These are phyloP conservation scores for Neurospora sp. DNA, from an alignment of 495 filamentous ascomycete genomes.

Conservation along the genomic window DNA sequence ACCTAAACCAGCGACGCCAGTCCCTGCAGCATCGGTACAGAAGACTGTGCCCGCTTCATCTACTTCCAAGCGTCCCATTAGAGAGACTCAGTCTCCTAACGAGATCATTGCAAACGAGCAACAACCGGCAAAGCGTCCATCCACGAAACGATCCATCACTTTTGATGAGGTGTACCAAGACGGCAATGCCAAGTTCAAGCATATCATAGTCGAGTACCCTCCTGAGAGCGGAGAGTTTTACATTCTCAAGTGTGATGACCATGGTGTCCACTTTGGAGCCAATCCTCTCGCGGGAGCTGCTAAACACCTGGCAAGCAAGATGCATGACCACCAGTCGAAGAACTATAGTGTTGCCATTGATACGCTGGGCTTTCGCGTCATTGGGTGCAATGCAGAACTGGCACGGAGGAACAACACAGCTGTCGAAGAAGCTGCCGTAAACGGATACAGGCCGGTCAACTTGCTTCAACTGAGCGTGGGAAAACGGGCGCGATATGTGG, in stretches of 20 bases:
- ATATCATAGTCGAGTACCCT: conserved; percentile 33
- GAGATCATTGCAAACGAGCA: neutral
- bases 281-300: conserved; percentile 31
- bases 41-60: neutral
- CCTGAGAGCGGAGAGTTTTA: conserved; percentile 19
- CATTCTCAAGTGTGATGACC: conserved; percentile 35
- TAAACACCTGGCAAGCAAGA: conserved; percentile 28
- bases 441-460: conserved; percentile 25
- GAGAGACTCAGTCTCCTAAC: neutral
- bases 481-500: neutral
- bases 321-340: conserved; percentile 27
- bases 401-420: conserved; percentile 25
- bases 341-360: conserved; percentile 20
- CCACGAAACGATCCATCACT: conserved; percentile 16
- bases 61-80: neutral
- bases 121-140: neutral
- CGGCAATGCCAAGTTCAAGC: conserved; percentile 26
- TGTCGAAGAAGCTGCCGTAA: conserved; percentile 16
- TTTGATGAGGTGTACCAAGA: conserved; percentile 32
- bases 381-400: conserved; percentile 19
- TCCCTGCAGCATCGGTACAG: neutral
- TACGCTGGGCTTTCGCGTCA: conserved; percentile 26
- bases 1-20: neutral
- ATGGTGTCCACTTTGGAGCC: conserved; percentile 31
- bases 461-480: conserved; percentile 16